Evolutionary conservation across 352 stramenopile genomes (phyloP), one percentile per base, ranked within the genome.

Genomic region (Phytophthora megakarya): DNA sequence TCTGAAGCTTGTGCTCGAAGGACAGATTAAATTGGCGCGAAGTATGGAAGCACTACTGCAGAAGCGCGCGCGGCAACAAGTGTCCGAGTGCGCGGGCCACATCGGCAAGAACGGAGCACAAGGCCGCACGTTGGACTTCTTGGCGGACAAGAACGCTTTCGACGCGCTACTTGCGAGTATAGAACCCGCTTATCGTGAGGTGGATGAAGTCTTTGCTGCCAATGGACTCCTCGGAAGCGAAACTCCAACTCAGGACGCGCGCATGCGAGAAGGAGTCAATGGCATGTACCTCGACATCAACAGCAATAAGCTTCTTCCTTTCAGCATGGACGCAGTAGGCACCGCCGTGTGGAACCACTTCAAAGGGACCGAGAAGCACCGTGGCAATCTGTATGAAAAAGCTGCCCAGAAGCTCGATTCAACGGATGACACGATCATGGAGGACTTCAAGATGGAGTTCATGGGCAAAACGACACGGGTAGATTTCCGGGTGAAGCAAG

Each of bases 401-500:
- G 28, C 32, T 22, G 43, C 44, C 26, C 54, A 72, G n/a, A 61
- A 53, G 7, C 22, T 67, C 10, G 50, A 67, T 9, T 39, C 42
- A 11, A 16, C 43, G 1, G 75, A 78, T 40, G 74, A 86, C 47
- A 88, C 69, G 11, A 72, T 88, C 18, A 65, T 79, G 35, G 76
- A 88, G 35, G 75, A 77, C 63, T 79, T 84, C 52, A 73, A 69
- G 28, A 61, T 88, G 42, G 65, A 77, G 65, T 62, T 86, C 28
- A 47, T 75, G 22, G 69, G 62, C n/a, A 86, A 82, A 33, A 64
- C 69, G 21, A 88, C 69, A 8, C 64, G 53, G 13, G 72, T 70
- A 16, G 56, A 81, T 40, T 86, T 86, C 62, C 69, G 70, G 0
- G 71, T 88, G 38, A 75, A 84, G 48, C 78, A 88, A 46, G 67